Evolutionary conservation across 371 early-diverging fungal genomes (phyloP).

Genomic region (Mortierella sp.): DNA sequence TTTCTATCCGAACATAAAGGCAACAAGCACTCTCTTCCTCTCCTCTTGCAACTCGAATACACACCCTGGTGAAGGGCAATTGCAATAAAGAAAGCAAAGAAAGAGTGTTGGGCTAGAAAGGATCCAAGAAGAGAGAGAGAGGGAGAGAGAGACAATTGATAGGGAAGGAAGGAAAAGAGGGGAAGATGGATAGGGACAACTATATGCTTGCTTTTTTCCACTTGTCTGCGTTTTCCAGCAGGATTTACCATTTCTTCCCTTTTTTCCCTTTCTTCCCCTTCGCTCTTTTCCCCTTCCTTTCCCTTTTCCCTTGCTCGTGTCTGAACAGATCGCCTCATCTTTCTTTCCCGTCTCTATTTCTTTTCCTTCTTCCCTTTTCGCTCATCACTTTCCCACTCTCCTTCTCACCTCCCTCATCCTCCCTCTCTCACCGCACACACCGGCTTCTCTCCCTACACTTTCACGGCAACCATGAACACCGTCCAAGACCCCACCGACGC

Average conservation of each 20-base stretch:
- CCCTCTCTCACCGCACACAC: neutral
- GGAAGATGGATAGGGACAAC: too few species aligned
- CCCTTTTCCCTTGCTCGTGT: neutral
- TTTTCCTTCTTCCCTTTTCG: neutral
- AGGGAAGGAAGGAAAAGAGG: too few species aligned
- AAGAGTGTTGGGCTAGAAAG: too few species aligned
- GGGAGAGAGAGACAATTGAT: too few species aligned
- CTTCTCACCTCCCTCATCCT: neutral
- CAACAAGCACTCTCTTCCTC: too few species aligned
- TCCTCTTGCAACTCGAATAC: too few species aligned
- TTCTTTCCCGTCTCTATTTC: neutral
- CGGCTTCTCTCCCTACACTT: neutral
- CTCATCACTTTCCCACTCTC: neutral
- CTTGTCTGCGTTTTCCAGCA: neutral
- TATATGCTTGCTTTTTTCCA: neutral
- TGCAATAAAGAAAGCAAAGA: too few species aligned
- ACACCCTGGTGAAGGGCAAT: too few species aligned
- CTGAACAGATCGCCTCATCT: constrained; percentile 6
- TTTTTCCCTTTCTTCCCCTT: neutral
- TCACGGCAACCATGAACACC: constrained; percentile 20
- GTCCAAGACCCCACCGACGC: constrained; percentile 33
- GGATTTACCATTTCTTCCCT: neutral
- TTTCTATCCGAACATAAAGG: too few species aligned
- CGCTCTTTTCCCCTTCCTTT: neutral
- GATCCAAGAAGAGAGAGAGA: too few species aligned